These are phyloP conservation scores for Yamagishiella unicocca DNA, from an alignment of 139 green algal species.

Conservation along the genomic window DNA sequence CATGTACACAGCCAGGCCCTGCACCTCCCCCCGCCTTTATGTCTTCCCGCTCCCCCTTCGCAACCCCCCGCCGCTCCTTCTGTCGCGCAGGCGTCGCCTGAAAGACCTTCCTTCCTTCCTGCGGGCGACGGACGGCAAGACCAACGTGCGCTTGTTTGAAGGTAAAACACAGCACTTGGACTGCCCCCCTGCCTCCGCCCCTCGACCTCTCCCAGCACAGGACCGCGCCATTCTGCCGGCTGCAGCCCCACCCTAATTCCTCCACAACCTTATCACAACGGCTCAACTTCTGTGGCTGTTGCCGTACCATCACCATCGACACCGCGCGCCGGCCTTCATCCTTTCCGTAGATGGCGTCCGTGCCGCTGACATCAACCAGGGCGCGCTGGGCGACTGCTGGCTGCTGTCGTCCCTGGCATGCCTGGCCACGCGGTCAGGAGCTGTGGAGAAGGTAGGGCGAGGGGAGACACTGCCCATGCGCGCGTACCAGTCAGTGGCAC, in stretches of 20 bases:
- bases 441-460: slow-evolving; percentile 20
- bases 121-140: slow-evolving; percentile 8
- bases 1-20: too few species aligned
- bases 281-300: too few species aligned
- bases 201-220: too few species aligned
- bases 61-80: not conserved
- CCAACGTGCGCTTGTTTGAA: slow-evolving; percentile 25
- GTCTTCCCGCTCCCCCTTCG: too few species aligned
- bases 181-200: not conserved
- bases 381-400: slow-evolving; percentile 46
- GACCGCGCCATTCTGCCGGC: not conserved
- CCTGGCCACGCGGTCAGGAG: slow-evolving; percentile 24
- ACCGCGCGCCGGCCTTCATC: too few species aligned
- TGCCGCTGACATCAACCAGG: slow-evolving; percentile 45
- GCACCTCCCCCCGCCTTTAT: too few species aligned
- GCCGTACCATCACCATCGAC: too few species aligned
- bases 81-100: slow-evolving; percentile 5
- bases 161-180: not conserved
- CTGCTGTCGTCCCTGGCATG: slow-evolving; percentile 43
- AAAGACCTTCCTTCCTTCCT: slow-evolving; percentile 19
- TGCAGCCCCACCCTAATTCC: too few species aligned
- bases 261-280: too few species aligned
- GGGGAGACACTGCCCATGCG: too few species aligned
- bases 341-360: slow-evolving; percentile 3
- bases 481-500: too few species aligned